Base-by-base conservation (phyloP, 129 eudicot species). In the Solidago caesia region DNA sequence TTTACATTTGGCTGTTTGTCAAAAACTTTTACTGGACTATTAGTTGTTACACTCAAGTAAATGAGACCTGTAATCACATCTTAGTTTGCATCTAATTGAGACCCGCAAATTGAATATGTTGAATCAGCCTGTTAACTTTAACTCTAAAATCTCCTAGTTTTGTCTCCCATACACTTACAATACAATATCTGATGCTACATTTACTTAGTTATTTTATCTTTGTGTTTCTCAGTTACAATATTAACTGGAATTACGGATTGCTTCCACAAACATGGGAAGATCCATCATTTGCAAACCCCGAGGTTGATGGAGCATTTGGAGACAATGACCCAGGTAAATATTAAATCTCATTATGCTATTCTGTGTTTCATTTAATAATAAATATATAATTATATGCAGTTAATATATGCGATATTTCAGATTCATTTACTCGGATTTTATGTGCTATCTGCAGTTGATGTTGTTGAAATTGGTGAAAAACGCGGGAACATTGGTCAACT, bases 231-330 rank as follows among this genome's bases (percentile, higher is more conserved):
- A 94, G 99, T 60, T 94, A 94, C 96, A 94, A 94, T 75, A 91
- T 94, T 43, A 91, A 94, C 75, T 94, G 99, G 99, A 94, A 94
- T 75, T 91, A 94, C 71, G 99, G 99, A 14, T 83, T 94, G 85
- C 91, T 94, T 74, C 99, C 99, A 63, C 99, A 94, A 85, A 94
- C 99, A 73, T 94, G 99, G 99, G 99, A 94, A 81, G 99, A 94
- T 64, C 97, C 99, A 66, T 80, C 97, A 70, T 64, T 78, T 74
- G 94, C 97, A 55, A 91, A 91, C 62, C 75, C 87, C 68, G 99
- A 94, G 48, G 97, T 94, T 81, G 99, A 94, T 8, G 99, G 97
- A 33, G 96, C 97, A 64, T 88, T 91, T 79, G 99, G 99, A 45
- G 99, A 94, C 87, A 94, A 94, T 79, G 99, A 94, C 81, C 97